Conservation (phyloP, 2,329 filamentous ascomycete genomes). For the Curvularia lunata region DNA sequence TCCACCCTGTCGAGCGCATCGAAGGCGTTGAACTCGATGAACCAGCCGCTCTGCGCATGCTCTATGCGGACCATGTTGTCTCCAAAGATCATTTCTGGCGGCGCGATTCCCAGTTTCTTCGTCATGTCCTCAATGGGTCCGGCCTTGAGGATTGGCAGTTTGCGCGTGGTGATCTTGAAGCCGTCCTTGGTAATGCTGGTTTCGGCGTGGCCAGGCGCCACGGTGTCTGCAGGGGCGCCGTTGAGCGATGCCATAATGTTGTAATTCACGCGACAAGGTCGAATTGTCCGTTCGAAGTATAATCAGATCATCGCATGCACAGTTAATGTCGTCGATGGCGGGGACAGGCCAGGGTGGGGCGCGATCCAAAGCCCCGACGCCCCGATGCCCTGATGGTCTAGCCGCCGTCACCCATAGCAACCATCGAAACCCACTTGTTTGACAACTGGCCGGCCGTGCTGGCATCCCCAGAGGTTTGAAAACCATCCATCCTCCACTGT, state of each 20-base stretch:
- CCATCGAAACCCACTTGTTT: conserved; percentile 22
- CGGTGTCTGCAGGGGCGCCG: conserved; percentile 43
- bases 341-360: conserved; percentile 9
- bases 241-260: conserved; percentile 37
- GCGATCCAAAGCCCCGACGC: conserved; percentile 9
- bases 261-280: background rate
- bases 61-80: conserved; percentile 83
- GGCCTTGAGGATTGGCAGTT: conserved; percentile 93
- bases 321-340: conserved; percentile 22
- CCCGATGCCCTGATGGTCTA: conserved; percentile 13
- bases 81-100: conserved; percentile 99
- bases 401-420: conserved; percentile 18
- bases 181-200: conserved; percentile 51
- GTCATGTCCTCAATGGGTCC: conserved; percentile 88
- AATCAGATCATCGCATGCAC: conserved; percentile 4
- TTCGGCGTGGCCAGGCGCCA: conserved; percentile 42
- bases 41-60: conserved; percentile 78
- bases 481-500: conserved; percentile 9
- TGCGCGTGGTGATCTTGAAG: conserved; percentile 81
- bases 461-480: background rate
- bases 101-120: conserved; percentile 77
- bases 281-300: background rate
- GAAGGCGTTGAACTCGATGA: conserved; percentile 79
- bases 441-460: conserved; percentile 12
- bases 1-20: conserved; percentile 90